Percentiles rank a stretch among this genome's conserved stretches.
Conservation (phyloP, 2,329 filamentous ascomycete species). For the Alternaria metachromatica region DNA sequence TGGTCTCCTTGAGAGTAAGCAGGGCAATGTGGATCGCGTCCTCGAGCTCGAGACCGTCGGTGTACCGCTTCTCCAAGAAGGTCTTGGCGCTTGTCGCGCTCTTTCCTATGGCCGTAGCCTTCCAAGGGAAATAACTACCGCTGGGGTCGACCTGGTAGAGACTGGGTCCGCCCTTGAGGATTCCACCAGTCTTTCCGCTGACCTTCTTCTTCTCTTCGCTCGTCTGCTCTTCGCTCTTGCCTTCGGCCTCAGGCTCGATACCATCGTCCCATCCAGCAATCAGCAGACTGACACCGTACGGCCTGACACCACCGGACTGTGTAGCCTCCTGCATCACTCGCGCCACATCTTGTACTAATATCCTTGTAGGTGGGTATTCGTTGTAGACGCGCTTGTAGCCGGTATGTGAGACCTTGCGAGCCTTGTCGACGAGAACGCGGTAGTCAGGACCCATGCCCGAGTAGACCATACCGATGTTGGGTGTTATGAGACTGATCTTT, state of each 20-base stretch:
- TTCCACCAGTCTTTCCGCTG: slow-evolving; percentile 89
- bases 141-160: slow-evolving; percentile 99
- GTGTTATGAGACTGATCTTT: slow-evolving; percentile 97
- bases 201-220: slow-evolving; percentile 72
- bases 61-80: slow-evolving; percentile 98
- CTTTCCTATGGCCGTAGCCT: slow-evolving; percentile 98
- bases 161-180: slow-evolving; percentile 94
- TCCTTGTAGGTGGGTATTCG: slow-evolving; percentile 98
- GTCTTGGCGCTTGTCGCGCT: slow-evolving; percentile 98
- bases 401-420: slow-evolving; percentile 96
- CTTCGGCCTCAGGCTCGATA: slow-evolving; percentile 81
- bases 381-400: slow-evolving; percentile 99
- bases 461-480: slow-evolving; percentile 99
- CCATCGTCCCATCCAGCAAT: slow-evolving; percentile 98
- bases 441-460: slow-evolving; percentile 99
- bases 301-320: slow-evolving; percentile 94
- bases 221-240: slow-evolving; percentile 60
- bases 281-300: slow-evolving; percentile 94
- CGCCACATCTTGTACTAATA: slow-evolving; percentile 98
- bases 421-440: slow-evolving; percentile 95
- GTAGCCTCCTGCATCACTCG: slow-evolving; percentile 99
- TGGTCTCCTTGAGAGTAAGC: slow-evolving; percentile 97
- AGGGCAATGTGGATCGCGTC: slow-evolving; percentile 98
- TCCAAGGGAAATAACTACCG: slow-evolving; percentile 99
- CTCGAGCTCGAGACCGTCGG: slow-evolving; percentile 93